Evolutionary conservation across 495 filamentous ascomycete species (phyloP).

Genomic region (Annulohypoxylon maeteangense): DNA sequence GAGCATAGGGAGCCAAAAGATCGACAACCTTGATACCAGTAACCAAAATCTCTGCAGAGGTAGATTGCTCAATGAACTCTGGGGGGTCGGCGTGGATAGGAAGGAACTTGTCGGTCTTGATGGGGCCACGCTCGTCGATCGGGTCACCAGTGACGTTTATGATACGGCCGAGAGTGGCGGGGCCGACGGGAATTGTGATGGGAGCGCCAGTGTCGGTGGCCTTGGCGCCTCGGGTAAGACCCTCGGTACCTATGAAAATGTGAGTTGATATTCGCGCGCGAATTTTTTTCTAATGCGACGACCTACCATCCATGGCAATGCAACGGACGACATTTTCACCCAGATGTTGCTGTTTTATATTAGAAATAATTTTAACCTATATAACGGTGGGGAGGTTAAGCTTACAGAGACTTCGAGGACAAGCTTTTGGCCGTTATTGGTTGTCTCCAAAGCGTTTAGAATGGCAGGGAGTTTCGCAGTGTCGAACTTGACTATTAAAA

Average conservation of each 20-base stretch:
- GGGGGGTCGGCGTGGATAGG: constrained; percentile 97
- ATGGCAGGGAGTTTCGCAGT: constrained; percentile 93
- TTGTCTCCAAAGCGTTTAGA: constrained; percentile 93
- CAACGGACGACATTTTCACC: constrained; percentile 99
- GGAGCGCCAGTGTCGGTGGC: constrained; percentile 90
- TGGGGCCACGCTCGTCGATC: constrained; percentile 98
- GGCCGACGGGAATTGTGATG: constrained; percentile 97
- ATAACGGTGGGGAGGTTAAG: constrained; percentile 39
- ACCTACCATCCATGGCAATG: constrained; percentile 99
- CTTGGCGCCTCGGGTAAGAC: constrained; percentile 89
- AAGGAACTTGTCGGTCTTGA: constrained; percentile 86
- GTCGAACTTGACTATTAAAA: constrained; percentile 82
- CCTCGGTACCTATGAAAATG: constrained; percentile 85
- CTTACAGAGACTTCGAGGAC: constrained; percentile 96
- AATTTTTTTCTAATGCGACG: constrained; percentile 19
- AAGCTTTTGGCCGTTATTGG: constrained; percentile 93
- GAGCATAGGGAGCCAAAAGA: constrained; percentile 96
- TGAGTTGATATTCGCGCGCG: constrained; percentile 40
- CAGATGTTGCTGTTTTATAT: constrained; percentile 86
- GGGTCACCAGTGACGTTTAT: constrained; percentile 99
- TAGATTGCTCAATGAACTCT: constrained; percentile 91
- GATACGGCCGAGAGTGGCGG: constrained; percentile 96
- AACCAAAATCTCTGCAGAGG: constrained; percentile 92
- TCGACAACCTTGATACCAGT: constrained; percentile 99
- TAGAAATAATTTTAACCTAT: constrained; percentile 51